A percentile compares a stretch with the other conserved stretches of the same genome.
These are phyloP conservation scores for Termitomyces sp. DNA, from an alignment of 768 basidiomycete genomes.

Conservation along the genomic window DNA sequence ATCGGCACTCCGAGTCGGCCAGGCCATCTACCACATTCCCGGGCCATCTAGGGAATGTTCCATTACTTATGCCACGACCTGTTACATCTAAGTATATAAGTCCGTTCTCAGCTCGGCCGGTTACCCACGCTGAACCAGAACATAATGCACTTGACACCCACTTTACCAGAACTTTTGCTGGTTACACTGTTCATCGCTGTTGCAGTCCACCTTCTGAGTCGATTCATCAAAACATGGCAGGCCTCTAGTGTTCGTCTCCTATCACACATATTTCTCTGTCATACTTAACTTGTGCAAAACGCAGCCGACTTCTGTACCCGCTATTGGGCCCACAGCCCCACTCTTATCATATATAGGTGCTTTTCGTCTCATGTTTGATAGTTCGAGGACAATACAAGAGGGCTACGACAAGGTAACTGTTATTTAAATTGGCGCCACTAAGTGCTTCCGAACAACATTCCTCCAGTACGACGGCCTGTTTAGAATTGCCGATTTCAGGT, in stretches of 20 bases:
- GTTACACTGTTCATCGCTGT: neutral
- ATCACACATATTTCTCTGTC: neutral
- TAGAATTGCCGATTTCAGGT: conserved; percentile 10
- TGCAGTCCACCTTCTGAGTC: neutral
- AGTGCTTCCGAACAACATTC: too few species aligned
- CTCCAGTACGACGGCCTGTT: conserved; percentile 3
- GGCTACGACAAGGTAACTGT: conserved; percentile 12
- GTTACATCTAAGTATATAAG: too few species aligned
- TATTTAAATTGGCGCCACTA: neutral
- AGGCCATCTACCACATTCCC: too few species aligned
- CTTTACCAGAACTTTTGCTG: neutral
- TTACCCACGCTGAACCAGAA: too few species aligned
- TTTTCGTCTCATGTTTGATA: conserved; percentile 6
- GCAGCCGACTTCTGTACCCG: conserved; percentile 4
- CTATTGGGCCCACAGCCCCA: conserved; percentile 7
- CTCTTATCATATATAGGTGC: conserved; percentile 11
- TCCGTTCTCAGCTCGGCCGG: too few species aligned
- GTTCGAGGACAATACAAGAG: conserved; percentile 7
- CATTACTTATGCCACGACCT: too few species aligned
- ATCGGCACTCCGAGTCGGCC: too few species aligned
- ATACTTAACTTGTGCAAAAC: neutral
- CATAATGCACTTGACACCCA: neutral
- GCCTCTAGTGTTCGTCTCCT: neutral
- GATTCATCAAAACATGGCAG: neutral
- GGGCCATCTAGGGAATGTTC: too few species aligned